These are phyloP conservation scores for Endocladia muricata DNA, from an alignment of 31 red algal genomes.

Conservation along the genomic window DNA sequence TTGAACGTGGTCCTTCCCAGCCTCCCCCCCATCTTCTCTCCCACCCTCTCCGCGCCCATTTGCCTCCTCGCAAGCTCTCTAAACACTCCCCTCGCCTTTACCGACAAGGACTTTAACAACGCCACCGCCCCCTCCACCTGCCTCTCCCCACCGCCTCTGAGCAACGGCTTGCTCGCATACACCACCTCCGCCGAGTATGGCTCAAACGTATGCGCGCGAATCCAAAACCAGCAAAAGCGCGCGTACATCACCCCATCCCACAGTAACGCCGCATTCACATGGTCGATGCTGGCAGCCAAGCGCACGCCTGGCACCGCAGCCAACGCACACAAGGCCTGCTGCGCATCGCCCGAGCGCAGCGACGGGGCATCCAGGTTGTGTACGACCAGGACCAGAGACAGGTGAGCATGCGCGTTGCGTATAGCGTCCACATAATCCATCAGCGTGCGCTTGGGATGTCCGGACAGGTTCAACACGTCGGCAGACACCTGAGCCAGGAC, in stretches of 20 bases:
- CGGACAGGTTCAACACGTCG: constrained; percentile 22
- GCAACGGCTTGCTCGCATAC: constrained; percentile 45
- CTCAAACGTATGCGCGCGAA: constrained; percentile 57
- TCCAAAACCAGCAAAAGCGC: constrained; percentile 75
- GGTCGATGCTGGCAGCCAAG: constrained; percentile 83
- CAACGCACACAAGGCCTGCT: constrained; percentile 58
- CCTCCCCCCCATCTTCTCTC: not conserved
- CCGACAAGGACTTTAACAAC: constrained; percentile 63
- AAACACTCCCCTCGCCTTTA: constrained; percentile 67
- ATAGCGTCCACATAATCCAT: constrained; percentile 71
- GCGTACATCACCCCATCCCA: constrained; percentile 76
- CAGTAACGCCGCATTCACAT: constrained; percentile 87
- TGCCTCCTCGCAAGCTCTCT: constrained; percentile 57
- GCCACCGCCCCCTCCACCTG: constrained; percentile 72
- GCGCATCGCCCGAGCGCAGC: constrained; percentile 55
- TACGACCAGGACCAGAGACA: constrained; percentile 49
- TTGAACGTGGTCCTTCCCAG: constrained; percentile 56
- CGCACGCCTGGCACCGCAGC: constrained; percentile 33
- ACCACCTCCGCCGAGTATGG: constrained; percentile 71
- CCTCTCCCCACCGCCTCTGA: constrained; percentile 39
- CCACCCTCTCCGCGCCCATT: not conserved
- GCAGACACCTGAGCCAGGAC: constrained; percentile 46
- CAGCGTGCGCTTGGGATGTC: constrained; percentile 35
- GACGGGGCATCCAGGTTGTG: constrained; percentile 91
- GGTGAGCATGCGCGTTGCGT: not conserved